These are phyloP conservation scores for Limnanthes douglasii DNA, from an alignment of 345 rosid genomes.

Conservation along the genomic window DNA sequence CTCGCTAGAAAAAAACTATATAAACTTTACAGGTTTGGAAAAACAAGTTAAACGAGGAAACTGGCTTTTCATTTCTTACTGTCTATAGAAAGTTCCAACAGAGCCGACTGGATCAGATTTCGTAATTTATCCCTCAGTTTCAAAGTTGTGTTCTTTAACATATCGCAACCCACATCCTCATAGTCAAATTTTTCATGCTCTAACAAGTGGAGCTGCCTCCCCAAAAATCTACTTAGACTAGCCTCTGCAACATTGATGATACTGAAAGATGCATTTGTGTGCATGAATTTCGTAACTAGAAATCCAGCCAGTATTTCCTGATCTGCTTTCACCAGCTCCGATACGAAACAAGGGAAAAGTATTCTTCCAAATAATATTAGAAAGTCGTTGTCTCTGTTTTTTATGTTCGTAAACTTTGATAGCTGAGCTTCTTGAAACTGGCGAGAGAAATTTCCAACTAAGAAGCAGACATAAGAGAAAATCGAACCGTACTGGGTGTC, in stretches of 20 bases:
- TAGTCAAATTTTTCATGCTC: constrained; percentile 14
- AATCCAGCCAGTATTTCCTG: constrained; percentile 73
- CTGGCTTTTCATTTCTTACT: no score
- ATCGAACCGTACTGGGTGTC: constrained; percentile 25
- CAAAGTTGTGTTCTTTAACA: constrained; percentile 28
- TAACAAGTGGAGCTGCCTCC: constrained; percentile 29
- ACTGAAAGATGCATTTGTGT: constrained; percentile 49
- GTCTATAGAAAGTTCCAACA: constrained; percentile 19
- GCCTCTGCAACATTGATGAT: constrained; percentile 53
- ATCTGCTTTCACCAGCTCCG: constrained; percentile 60
- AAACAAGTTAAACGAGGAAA: no score
- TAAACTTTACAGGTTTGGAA: no score
- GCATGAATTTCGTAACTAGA: constrained; percentile 65
- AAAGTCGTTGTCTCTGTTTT: constrained; percentile 9
- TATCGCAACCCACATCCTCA: constrained; percentile 13
- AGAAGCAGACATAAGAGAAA: constrained; percentile 56
- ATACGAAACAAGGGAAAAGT: constrained; percentile 50
- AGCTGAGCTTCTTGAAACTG: constrained; percentile 44
- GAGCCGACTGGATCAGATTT: constrained; percentile 34
- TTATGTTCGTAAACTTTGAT: constrained; percentile 10
- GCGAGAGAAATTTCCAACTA: constrained; percentile 52
- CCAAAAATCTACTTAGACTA: constrained; percentile 49
- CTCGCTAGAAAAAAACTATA: no score
- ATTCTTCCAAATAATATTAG: constrained; percentile 30
- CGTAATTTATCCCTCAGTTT: constrained; percentile 27